Evolutionary conservation across 768 basidiomycete species (phyloP).

Genomic region (Chlorophyllum brunneum): DNA sequence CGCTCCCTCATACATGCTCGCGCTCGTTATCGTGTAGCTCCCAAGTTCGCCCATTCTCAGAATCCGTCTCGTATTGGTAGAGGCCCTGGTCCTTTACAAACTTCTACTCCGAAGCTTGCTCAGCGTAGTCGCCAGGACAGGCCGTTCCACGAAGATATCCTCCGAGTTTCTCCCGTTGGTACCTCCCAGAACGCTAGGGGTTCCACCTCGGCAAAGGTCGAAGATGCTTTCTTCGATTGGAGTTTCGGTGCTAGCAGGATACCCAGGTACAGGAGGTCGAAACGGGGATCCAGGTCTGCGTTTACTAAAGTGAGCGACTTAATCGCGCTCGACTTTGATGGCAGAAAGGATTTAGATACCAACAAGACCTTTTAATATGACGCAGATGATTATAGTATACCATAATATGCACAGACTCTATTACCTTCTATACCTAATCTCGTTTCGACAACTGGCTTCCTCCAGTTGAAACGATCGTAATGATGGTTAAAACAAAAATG

Average conservation of each 20-base stretch:
- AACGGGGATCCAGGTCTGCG: background rate
- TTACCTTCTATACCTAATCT: background rate
- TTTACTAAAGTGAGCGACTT: background rate
- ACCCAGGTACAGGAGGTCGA: background rate
- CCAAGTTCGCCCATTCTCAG: background rate
- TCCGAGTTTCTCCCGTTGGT: no score
- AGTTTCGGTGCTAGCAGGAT: background rate
- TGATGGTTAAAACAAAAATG: background rate
- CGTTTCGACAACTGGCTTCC: background rate
- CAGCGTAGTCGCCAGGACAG: background rate
- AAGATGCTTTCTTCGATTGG: background rate
- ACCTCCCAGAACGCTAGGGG: background rate
- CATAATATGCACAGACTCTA: background rate
- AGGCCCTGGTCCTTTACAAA: background rate
- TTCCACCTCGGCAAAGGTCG: background rate
- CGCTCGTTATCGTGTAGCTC: slow-evolving; percentile 3
- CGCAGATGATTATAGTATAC: background rate
- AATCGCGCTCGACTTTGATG: background rate
- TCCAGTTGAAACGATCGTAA: background rate
- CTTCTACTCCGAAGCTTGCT: slow-evolving; percentile 4
- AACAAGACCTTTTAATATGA: background rate
- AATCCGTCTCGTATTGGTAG: background rate
- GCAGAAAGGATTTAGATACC: background rate
- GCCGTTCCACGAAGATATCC: background rate
- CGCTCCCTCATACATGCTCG: slow-evolving; percentile 4